These are phyloP conservation scores for Hyaloscypha finlandica DNA, from an alignment of 495 filamentous ascomycete species.

Conservation along the genomic window DNA sequence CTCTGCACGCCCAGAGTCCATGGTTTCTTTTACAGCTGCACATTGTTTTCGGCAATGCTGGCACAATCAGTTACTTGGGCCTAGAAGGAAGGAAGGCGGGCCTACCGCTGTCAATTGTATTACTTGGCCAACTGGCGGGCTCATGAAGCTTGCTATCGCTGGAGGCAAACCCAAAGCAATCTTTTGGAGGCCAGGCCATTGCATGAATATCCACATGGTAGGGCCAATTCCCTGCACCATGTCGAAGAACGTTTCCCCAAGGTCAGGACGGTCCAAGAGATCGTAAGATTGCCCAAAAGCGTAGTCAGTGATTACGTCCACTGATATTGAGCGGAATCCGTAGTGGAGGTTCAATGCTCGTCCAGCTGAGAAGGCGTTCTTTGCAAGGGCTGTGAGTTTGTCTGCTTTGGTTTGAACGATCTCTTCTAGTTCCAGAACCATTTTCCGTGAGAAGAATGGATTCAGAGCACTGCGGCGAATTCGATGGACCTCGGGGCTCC, in stretches of 20 bases:
- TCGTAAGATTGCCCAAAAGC: slow-evolving; percentile 38
- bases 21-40: slow-evolving; percentile 20
- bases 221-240: slow-evolving; percentile 29
- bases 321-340: slow-evolving; percentile 37
- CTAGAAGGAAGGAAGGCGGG: background rate
- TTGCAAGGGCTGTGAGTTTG: slow-evolving; percentile 21
- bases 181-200: slow-evolving; percentile 20
- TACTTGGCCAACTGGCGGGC: slow-evolving; percentile 12
- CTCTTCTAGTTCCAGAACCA: slow-evolving; percentile 37
- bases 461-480: slow-evolving; percentile 38
- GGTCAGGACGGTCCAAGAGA: slow-evolving; percentile 28
- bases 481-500: slow-evolving; percentile 37
- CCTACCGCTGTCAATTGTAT: slow-evolving; percentile 24
- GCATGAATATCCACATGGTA: slow-evolving; percentile 18
- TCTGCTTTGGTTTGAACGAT: slow-evolving; percentile 31
- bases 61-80: background rate
- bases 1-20: slow-evolving; percentile 17
- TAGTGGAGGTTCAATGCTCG: slow-evolving; percentile 34
- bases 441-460: slow-evolving; percentile 46
- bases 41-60: slow-evolving; percentile 22
- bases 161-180: slow-evolving; percentile 4
- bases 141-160: slow-evolving; percentile 4
- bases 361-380: slow-evolving; percentile 10
- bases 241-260: slow-evolving; percentile 30
- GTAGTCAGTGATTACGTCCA: slow-evolving; percentile 47